Evolutionary conservation across 2,329 filamentous ascomycete genomes (phyloP), one percentile per base, ranked within the genome.

Genomic region (Diaporthe australafricana): DNA sequence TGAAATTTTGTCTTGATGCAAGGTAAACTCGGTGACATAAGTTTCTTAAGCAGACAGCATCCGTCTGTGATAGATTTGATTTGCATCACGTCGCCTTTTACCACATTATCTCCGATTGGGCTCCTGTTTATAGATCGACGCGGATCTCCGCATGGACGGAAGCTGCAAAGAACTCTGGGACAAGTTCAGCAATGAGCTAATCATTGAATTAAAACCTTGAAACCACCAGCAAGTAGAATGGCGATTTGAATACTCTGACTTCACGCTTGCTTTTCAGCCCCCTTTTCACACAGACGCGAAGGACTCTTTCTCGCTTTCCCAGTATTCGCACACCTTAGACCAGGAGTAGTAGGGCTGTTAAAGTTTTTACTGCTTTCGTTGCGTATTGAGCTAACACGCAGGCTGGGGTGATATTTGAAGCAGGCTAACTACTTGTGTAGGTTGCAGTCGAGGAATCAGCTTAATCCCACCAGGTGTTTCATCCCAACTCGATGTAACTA

Each of bases 401-500:
- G 25, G 42, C 12, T 9, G 42, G 7, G 25, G 27, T 5, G 30
- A 4, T 8, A 48, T 47, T 7, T 63, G 57, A 63, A 63, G 57
- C 57, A 63, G 27, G 32, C 32, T 35, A 35, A 35, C 32, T 35
- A 35, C 32, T 40, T n/a, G n/a, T n/a, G n/a, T 17, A 7, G 57
- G 40, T 47, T 47, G 40, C 14, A 17, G 30, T 47, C 45, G 30
- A 63, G 57, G 45, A 7, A 63, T 63, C 40, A 20, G 57, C 57
- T 63, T 42, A 48, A 35, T 63, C 42, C 57, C 16, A 47, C n/a
- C 11, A 5, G 57, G 57, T 25, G 57, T 63, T 63, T 63, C 57
- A 63, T 63, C 57, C 12, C 40, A 63, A 63, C 27, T 48, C 11
- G 20, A 32, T 48, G 57, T 35, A 63, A 63, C 57, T 63, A 63